These are phyloP conservation scores for Fusarium buxicola DNA, from an alignment of 2,329 filamentous ascomycete genomes.

Conservation along the genomic window DNA sequence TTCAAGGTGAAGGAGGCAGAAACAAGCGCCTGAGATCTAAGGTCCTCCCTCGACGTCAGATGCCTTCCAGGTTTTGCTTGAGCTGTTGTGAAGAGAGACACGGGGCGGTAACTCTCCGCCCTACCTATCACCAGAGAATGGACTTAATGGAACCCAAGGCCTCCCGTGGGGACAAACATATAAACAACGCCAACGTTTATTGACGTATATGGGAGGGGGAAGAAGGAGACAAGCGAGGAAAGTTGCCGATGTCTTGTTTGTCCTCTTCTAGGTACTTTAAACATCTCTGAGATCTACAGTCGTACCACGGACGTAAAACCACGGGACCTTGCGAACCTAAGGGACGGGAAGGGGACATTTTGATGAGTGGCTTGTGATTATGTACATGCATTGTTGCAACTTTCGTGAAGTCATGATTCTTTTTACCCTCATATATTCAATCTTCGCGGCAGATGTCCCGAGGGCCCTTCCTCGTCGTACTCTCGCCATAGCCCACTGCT, in stretches of 20 bases:
- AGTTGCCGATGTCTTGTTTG: neutral
- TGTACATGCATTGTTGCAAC: neutral
- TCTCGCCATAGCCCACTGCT: neutral
- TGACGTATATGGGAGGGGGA: no score
- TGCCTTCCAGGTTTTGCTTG: constrained; percentile 19
- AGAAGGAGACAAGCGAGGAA: neutral
- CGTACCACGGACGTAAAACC: neutral
- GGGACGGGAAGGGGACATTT: neutral
- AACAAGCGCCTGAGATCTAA: constrained; percentile 6
- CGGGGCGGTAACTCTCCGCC: constrained; percentile 12
- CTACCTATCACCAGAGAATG: no score
- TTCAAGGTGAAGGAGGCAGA: neutral
- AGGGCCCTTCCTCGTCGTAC: neutral
- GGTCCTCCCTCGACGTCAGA: constrained; percentile 31
- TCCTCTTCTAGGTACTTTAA: neutral
- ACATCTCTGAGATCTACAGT: neutral
- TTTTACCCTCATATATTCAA: neutral
- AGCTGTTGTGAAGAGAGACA: constrained; percentile 1
- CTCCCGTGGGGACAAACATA: no score
- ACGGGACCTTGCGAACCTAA: constrained; percentile 7
- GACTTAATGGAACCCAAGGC: no score
- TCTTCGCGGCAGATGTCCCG: neutral
- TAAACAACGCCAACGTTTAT: no score
- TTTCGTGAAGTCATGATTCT: neutral
- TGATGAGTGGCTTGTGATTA: constrained; percentile 11